Conservation (phyloP, 192 early-diverging fungal genomes). For the Backusella liffmaniae region DNA sequence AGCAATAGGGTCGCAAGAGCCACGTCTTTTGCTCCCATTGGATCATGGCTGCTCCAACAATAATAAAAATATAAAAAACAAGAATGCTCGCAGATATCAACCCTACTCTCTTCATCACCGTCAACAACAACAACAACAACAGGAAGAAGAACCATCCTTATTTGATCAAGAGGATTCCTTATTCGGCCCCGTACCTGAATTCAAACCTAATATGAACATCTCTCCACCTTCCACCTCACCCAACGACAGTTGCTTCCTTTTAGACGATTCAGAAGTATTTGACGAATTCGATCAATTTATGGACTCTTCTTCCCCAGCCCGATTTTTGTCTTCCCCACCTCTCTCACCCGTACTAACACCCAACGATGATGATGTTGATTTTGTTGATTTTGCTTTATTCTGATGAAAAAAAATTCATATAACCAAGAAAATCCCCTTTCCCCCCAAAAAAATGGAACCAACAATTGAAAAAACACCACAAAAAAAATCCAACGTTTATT, state of each 20-base stretch:
- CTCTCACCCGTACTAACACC: not conserved
- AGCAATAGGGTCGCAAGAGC: not conserved
- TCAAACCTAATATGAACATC: not conserved
- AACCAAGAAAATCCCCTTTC: not conserved
- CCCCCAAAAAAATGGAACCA: not conserved
- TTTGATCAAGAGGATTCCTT: not conserved
- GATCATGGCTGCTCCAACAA: not conserved
- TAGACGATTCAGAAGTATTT: slow-evolving; percentile 5
- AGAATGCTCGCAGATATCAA: not conserved
- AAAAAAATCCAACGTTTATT: too few species aligned
- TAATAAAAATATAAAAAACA: not conserved
- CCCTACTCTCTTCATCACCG: not conserved
- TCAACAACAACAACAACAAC: not conserved
- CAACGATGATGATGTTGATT: not conserved
- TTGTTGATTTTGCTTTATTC: not conserved
- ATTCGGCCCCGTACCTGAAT: slow-evolving; percentile 3
- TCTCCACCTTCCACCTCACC: not conserved
- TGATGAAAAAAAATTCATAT: not conserved
- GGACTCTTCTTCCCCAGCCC: not conserved
- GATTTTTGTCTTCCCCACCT: slow-evolving; percentile 1
- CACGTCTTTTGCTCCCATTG: not conserved
- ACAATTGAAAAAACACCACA: not conserved
- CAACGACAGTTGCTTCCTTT: not conserved
- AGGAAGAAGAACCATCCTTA: not conserved
- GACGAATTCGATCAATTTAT: slow-evolving; percentile 3